Conservation (phyloP, 441 rosid species). For the Euphorbia schlechtendalii region DNA sequence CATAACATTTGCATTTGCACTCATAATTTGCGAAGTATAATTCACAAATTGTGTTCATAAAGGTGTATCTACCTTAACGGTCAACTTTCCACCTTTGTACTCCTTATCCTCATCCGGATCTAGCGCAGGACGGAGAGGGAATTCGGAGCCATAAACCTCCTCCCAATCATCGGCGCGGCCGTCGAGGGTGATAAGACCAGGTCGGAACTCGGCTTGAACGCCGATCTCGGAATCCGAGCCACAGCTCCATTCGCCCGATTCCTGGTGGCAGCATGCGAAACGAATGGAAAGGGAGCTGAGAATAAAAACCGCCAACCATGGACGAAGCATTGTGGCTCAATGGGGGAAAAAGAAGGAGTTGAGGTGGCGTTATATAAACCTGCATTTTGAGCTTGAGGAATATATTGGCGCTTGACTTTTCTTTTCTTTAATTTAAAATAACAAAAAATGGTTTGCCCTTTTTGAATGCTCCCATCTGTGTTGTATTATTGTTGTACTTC, state of each 20-base stretch:
- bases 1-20: slow-evolving; percentile 1
- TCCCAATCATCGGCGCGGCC: slow-evolving; percentile 86
- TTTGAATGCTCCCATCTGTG: too few species aligned
- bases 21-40: not conserved
- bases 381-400: slow-evolving; percentile 10
- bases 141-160: slow-evolving; percentile 62
- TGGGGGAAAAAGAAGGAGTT: not conserved
- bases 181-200: slow-evolving; percentile 75
- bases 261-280: slow-evolving; percentile 56
- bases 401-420: slow-evolving; percentile 9
- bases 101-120: slow-evolving; percentile 80
- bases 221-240: slow-evolving; percentile 52
- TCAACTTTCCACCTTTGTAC: slow-evolving; percentile 66
- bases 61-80: slow-evolving; percentile 53
- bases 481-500: too few species aligned
- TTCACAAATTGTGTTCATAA: not conserved
- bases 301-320: slow-evolving; percentile 14
- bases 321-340: slow-evolving; percentile 34
- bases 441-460: not conserved
- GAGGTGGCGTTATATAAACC: not conserved
- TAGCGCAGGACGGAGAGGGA: slow-evolving; percentile 75
- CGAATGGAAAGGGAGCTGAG: slow-evolving; percentile 20
- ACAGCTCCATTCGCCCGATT: slow-evolving; percentile 84
- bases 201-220: slow-evolving; percentile 52
- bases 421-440: slow-evolving; percentile 3